Percentiles rank a stretch among this genome's conserved stretches.
These are phyloP conservation scores for Saposhnikovia divaricata DNA, from an alignment of 129 eudicot species.

Conservation along the genomic window DNA sequence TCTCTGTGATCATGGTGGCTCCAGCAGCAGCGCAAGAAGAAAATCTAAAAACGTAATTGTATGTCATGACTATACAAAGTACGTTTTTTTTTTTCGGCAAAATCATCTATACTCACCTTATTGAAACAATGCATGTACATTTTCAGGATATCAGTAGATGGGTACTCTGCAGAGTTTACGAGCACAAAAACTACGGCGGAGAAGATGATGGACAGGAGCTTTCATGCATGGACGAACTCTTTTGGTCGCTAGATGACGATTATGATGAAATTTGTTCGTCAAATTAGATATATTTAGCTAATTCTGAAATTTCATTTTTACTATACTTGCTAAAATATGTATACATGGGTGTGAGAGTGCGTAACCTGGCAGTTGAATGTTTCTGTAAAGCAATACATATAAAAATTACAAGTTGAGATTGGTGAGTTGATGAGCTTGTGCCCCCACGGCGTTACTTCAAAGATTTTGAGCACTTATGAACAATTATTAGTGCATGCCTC, in stretches of 20 bases:
- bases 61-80: too few species aligned
- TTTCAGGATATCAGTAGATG: conserved; percentile 75
- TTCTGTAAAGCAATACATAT: background rate
- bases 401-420: background rate
- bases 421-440: conserved; percentile 7
- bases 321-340: background rate
- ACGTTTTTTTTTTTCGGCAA: too few species aligned
- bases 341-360: background rate
- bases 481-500: background rate
- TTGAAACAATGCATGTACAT: background rate
- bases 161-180: conserved; percentile 84
- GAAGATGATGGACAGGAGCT: conserved; percentile 58
- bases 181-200: conserved; percentile 33
- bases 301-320: background rate
- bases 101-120: background rate
- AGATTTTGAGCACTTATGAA: background rate
- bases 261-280: conserved; percentile 75
- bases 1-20: conserved; percentile 38
- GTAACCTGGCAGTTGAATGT: background rate
- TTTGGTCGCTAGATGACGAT: conserved; percentile 74
- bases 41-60: conserved; percentile 44
- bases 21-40: conserved; percentile 47
- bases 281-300: conserved; percentile 20
- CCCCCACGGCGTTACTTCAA: conserved; percentile 36
- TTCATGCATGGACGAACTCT: conserved; percentile 92